Base-by-base conservation (phyloP, 1,139 yeast species). In the Protomyces lactucae-debilis region DNA sequence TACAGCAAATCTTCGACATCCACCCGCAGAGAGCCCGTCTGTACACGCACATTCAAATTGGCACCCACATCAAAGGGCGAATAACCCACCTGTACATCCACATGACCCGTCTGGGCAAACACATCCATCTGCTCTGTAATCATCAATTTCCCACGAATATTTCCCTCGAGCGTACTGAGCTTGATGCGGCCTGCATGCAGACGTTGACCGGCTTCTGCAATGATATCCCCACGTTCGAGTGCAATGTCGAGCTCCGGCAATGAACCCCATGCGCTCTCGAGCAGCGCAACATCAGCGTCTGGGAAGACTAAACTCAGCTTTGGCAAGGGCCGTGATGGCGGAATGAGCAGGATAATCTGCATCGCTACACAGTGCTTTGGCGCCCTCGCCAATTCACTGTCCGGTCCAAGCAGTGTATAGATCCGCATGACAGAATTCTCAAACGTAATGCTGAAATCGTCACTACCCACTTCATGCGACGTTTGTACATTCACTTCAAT, bases 51-150 rank as follows among this genome's bases (percentile, higher is more conserved):
- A 14, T 59, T 46, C 28, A 59, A 14, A 6, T 40, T 37, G 12
- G 63, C 63, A 40, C 63, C 63, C 36, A 52, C 53, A 39, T 52
- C 52, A 40, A 39, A 52, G 32, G 63, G 57, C 18, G 57, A 40
- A 43, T 51, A 59, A 12, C 51, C 63, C 14, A 59, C 18, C 23
- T 43, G 43, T 8, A 59, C 43, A 32, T 59, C 63, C 32, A 59
- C 39, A 6, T 37, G n/a, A 32, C 63, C 63, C 9, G 21, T n/a
- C 21, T 52, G 43, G 40, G 54, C 35, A 14, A 43, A 45, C 9
- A 59, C 35, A 28, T 25, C 35, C 21, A 52, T 25, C 10, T 52
- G 40, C n/a, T 59, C 46, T 2, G 63, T 52, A n/a, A 59, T 39
- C 52, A 59, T n/a, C 16, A 52, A 8, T 12, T 52, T 39, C 0